These are phyloP conservation scores for Vaccinium darrowii DNA, from an alignment of 148 eudicot species.

Conservation along the genomic window DNA sequence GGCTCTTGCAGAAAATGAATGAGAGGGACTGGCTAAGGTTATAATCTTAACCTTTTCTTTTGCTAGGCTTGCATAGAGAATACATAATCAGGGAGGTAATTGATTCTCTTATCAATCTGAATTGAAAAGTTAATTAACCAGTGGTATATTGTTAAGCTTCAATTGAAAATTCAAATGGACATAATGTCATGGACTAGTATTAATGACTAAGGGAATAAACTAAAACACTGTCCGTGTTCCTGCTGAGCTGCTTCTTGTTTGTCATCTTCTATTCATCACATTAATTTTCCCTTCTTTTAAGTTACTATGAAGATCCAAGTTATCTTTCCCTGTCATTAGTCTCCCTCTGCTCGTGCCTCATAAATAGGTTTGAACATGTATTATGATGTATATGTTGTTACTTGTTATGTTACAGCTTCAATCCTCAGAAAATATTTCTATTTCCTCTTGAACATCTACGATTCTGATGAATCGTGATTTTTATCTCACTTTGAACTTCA, in stretches of 20 bases:
- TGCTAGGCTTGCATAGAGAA: background rate
- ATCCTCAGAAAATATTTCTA: background rate
- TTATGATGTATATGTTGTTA: background rate
- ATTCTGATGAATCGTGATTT: background rate
- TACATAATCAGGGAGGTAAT: background rate
- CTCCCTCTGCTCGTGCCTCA: background rate
- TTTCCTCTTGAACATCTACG: background rate
- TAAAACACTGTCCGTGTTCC: background rate
- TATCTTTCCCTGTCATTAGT: background rate
- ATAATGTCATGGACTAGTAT: too few species aligned
- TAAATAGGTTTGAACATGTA: background rate
- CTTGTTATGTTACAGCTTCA: background rate
- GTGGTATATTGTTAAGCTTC: too few species aligned
- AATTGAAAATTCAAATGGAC: too few species aligned
- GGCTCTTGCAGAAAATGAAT: slow-evolving; percentile 95
- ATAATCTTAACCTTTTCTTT: slow-evolving; percentile 4
- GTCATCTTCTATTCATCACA: background rate
- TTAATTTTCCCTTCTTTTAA: too few species aligned
- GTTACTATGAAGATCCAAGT: too few species aligned
- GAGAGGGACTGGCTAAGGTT: slow-evolving; percentile 92
- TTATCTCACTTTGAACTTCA: background rate
- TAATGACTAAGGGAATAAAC: background rate
- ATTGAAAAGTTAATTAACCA: too few species aligned
- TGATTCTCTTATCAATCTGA: background rate
- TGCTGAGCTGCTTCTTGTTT: background rate